Base-by-base conservation (phyloP, 441 rosid species). In the Aquilaria agallochum region DNA sequence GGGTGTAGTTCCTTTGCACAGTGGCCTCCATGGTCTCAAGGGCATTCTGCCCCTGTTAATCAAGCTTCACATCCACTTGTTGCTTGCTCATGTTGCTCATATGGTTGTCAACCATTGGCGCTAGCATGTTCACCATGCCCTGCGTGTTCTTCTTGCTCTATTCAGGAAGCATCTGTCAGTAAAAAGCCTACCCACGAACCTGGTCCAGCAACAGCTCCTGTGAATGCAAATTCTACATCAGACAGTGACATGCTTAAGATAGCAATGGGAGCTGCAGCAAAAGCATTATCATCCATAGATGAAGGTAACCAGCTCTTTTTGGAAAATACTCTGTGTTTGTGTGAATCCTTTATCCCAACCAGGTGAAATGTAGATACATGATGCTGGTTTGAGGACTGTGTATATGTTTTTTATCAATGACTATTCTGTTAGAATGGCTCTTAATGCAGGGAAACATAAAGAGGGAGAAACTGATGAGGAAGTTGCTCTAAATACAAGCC, bases 261-360 rank as follows among this genome's bases (percentile, higher is more conserved):
- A 50, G 90, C 80, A 30, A 72, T 86, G 67, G 82, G 65, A 71
- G 86, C 84, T 65, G 83, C 83, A 2, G 77, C 72, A 73, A 79
- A 54, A 75, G 93, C 86, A 40, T 57, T 84, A 45, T 75, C 82
- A 44, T 84, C 85, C 48, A 46, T 68, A 50, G 61, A 49, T 64
- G 72, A 66, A 71, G 84, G 87, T 80, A 50, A 64, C 56, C 15
- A 40, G 31, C 44, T 33, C 36, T 65, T 62, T 53, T 34, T 52
- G 46, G 5, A 20, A 20, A 20, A 46, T 30, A 44, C 44, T 31
- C 13, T 12, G 52, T 11, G 45, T 51, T 44, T 55, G 7, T 4
- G 27, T 34, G 53, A 20, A 45, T 68, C 64, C 31, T 45, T 27
- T 55, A 36, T 9, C 64, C 30, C 31, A 44, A n/a, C 1, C 9